Base-by-base conservation (phyloP, 192 early-diverging fungal genomes). In the Pilaira anomala region DNA sequence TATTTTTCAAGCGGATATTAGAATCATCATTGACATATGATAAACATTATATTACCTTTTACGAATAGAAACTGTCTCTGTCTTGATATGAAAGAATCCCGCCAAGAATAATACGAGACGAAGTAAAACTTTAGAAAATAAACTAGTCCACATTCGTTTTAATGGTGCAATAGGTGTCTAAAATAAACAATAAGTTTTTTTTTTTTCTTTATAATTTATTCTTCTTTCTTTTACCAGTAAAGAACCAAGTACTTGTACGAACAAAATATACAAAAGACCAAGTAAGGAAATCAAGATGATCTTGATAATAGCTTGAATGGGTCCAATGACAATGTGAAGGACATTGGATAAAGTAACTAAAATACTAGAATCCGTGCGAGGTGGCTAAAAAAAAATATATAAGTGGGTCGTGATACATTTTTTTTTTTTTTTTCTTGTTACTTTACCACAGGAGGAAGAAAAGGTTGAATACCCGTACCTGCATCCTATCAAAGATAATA, bases 381-480 rank as follows among this genome's bases (percentile, higher is more conserved):
- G 78, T 13, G 82, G 79, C 82, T 84, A 16, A 16, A 18, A 25
- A 1, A 29, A 2, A 14, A 58, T 36, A 14, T 24, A n/a, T 24
- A 19, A 36, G n/a, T 39, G 5, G 1, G n/a, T 18, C 16, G 4
- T 36, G 18, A 39, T 33, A 39, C 16, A 18, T 19, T 19, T 51
- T 6, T 55, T 19, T 30, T 22, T 55, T 8, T 28, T 58, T 2
- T n/a, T 33, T 12, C 18, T 16, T 18, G 13, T 36, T 6, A 3
- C 33, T 51, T 65, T 87, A 87, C 87, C 63, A 88, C 77, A 3
- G 86, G 88, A 65, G 87, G 87, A 48, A 93, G 69, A 73, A 94
- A 94, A 7, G 92, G 92, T 63, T 94, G 92, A 48, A 94, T 91
- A n/a, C 92, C 92, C 5, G 91, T 94, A 33, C 91, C 88, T 48